phyloP scores from a whole-genome alignment of 148 eudicot genomes.

The Heliosperma pusillum region DNA sequence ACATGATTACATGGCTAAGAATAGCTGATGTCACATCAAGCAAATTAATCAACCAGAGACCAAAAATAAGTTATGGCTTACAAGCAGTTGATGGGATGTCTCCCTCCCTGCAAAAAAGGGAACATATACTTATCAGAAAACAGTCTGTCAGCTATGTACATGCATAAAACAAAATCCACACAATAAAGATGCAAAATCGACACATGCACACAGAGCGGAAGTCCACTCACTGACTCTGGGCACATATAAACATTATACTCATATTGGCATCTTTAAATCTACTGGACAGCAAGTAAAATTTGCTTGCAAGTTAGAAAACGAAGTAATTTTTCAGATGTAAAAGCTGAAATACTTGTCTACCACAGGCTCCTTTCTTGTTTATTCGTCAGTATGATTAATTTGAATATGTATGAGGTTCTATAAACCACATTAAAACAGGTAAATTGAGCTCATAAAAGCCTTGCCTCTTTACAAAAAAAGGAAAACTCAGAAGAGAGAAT shows the following conservation, averaged over 20 bases:
- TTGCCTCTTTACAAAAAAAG: neutral
- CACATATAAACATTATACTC: neutral
- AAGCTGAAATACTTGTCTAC: neutral
- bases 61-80: constrained; percentile 36
- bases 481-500: neutral
- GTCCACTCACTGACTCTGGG: neutral
- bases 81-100: constrained; percentile 68
- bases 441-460: neutral
- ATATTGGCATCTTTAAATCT: neutral
- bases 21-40: neutral
- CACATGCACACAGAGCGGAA: neutral
- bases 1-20: neutral
- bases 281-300: neutral
- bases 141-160: neutral
- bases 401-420: neutral
- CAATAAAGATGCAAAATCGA: neutral
- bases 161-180: neutral
- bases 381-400: neutral
- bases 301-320: neutral
- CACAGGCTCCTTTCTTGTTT: neutral
- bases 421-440: neutral
- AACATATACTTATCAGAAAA: constrained; percentile 23
- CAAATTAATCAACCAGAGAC: neutral
- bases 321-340: neutral
- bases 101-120: constrained; percentile 55